phyloP scores from a whole-genome alignment of 495 filamentous ascomycete genomes.

The Hyaloscypha variabilis region DNA sequence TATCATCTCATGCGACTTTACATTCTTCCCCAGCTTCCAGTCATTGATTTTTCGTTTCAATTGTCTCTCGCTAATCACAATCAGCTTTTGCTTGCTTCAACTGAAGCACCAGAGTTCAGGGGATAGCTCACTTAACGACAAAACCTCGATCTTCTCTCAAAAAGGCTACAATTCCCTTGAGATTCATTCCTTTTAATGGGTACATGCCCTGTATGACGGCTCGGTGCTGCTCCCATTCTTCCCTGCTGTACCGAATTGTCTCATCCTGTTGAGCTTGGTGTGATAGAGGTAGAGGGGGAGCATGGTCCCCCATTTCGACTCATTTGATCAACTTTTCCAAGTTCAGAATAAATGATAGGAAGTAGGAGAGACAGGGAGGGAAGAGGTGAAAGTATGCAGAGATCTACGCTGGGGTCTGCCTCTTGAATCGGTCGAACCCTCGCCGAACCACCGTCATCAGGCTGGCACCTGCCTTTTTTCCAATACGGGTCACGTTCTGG shows the following conservation, averaged over 20 bases:
- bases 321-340: neutral
- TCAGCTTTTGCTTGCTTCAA: neutral
- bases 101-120: neutral
- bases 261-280: neutral
- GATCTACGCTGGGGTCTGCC: neutral
- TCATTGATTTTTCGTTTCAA: conserved; percentile 2
- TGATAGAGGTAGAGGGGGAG: neutral
- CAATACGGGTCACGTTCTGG: neutral
- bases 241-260: neutral
- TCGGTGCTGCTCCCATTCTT: neutral
- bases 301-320: neutral
- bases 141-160: neutral
- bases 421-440: neutral
- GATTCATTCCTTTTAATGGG: neutral
- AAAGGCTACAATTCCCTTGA: conserved; percentile 3
- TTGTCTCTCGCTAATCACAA: neutral
- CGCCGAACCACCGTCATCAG: neutral
- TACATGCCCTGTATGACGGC: neutral
- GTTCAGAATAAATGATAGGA: neutral
- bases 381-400: neutral
- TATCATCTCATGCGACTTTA: neutral
- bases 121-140: neutral
- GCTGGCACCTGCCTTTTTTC: neutral
- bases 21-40: neutral
- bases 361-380: neutral